Evolutionary conservation across 2,329 filamentous ascomycete species (phyloP), one percentile per base, ranked within the genome.

Genomic region (Fusarium pseudocircinatum): DNA sequence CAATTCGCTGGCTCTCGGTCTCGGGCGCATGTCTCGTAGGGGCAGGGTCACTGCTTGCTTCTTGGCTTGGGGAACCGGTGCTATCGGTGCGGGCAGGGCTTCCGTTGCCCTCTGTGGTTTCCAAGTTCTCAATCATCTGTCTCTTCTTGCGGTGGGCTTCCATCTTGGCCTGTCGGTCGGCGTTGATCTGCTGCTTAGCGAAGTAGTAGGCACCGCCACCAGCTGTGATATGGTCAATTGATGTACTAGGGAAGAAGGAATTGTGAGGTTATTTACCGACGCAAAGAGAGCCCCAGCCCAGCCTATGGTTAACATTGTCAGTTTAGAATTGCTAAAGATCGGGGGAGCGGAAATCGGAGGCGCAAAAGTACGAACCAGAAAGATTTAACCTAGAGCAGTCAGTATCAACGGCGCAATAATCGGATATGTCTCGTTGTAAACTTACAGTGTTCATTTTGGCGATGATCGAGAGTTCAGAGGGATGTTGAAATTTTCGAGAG

Each of bases 181-280:
- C 93, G 81, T 98, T 97, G 88, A 99, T 97, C 82, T 92, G 92
- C 80, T 90, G 89, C 88, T 99, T 99, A 73, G 96, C 96, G 82
- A 98, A 97, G 86, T 94, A 95, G 87, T 98, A 99, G 79, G 96
- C 95, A 72, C 92, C 94, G 74, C 91, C 96, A 80, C 96, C 96
- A 75, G 95, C 94, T 95, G 79, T 60, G 36, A 60, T 26, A 62
- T 50, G 36, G 67, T 70, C 71, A 77, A 68, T 69, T 76, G 37
- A 69, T 62, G 65, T 37, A 37, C 6, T 16, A 18, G 60, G 50
- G 30, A 26, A 49, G 56, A 57, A 43, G 42, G 22, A 26, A 24
- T 44, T 34, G n/a, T 24, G 18, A 15, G 18, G 8, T 28, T 28
- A 26, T 90, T 67, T 89, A 95, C 93, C 95, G 77, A 93, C 87